Evolutionary conservation across 768 basidiomycete genomes (phyloP), one percentile per base, ranked within the genome.

Genomic region (Suillus discolor): DNA sequence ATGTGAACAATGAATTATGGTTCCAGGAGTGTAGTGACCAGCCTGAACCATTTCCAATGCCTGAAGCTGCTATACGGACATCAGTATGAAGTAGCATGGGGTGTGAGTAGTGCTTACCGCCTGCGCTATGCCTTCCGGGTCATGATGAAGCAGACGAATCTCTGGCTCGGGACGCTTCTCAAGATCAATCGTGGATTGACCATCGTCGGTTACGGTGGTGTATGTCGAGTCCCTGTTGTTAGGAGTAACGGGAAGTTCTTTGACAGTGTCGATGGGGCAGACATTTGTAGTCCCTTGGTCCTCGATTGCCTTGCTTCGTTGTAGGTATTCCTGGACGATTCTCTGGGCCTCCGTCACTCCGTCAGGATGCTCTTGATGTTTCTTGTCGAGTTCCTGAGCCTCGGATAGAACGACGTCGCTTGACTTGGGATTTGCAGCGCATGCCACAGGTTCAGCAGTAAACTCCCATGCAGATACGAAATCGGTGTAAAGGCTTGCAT

Each of bases 1-100:
- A 44, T 84, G 80, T 31, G 76, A 78, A 69, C 86, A 87, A 9
- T 72, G 72, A n/a, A 87, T 74, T 20, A 54, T 71, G 42, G 79
- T 73, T 11, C 73, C 69, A 51, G 76, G 76, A 25, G 66, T 65
- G 49, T 75, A 66, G 13, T 75, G 76, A 31, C 70, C 76, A 8
- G 65, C n/a, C 49, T 65, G 54, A 67, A 77, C 68, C 72, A 79
- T 71, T 31, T 63, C 65, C 31, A 73, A 57, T 25, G 71, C 77
- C 63, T 75, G 70, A 38, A 12, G 57, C 67, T 73, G 69, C 76
- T 77, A 39, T 28, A 23, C 23, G 31, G 11, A 45, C 42, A 25
- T 34, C 18, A 39, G 15, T 36, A 34, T 25, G 55, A 54, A 51
- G 54, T 7, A 61, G 1, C n/a, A 74, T 31, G 68, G 67, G 36